Conservation (phyloP, 768 basidiomycete genomes). For the Dendrothele bispora region DNA sequence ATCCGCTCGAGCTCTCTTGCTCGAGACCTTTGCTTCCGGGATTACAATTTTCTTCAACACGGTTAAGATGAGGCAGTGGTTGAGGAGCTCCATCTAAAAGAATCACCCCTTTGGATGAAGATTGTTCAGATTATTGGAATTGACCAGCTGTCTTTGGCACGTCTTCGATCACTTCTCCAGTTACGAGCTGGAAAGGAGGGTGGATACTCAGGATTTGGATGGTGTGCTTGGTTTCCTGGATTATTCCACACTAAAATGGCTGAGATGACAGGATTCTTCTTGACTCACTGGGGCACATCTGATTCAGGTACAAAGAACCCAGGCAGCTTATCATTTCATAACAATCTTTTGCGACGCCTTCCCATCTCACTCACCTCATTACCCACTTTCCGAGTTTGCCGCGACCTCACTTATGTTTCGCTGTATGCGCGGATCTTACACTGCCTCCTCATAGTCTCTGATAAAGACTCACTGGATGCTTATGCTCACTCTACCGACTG, state of each 20-base stretch:
- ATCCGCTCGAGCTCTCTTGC: too few species aligned
- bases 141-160: constrained; percentile 25
- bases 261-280: constrained; percentile 16
- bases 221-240: constrained; percentile 27
- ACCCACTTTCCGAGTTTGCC: constrained; percentile 26
- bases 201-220: constrained; percentile 19
- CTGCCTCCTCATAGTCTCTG: constrained; percentile 21
- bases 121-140: constrained; percentile 11
- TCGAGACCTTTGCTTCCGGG: too few species aligned
- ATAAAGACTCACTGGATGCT: constrained; percentile 6
- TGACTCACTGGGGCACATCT: constrained; percentile 15
- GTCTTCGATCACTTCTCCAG: constrained; percentile 17
- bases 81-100: constrained; percentile 7
- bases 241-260: constrained; percentile 38
- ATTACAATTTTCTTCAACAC: too few species aligned
- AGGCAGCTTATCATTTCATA: constrained; percentile 16
- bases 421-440: constrained; percentile 26
- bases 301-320: constrained; percentile 10
- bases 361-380: constrained; percentile 25
- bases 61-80: constrained; percentile 19
- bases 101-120: background rate
- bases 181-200: constrained; percentile 32
- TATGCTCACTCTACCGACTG: constrained; percentile 1
- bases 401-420: constrained; percentile 27
- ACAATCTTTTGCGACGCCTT: constrained; percentile 18